Evolutionary conservation across 176 grass and related monocot species (phyloP).

Genomic region (Neostapfia colusana): DNA sequence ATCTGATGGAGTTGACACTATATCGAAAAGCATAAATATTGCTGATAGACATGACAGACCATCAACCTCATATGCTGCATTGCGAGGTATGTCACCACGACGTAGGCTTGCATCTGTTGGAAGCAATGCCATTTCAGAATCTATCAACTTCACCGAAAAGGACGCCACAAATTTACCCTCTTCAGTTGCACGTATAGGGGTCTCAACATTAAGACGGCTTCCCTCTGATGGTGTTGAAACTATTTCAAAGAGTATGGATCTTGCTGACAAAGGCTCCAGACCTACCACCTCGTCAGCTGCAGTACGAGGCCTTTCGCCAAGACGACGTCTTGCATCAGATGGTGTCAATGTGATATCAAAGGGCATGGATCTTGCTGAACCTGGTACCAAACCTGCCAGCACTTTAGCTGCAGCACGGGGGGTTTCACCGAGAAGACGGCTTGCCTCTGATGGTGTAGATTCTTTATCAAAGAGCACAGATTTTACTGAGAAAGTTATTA

Average conservation of each 20-base stretch:
- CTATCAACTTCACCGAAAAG: conserved; percentile 41
- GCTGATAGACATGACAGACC: conserved; percentile 45
- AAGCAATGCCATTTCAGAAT: conserved; percentile 37
- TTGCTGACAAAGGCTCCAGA: conserved; percentile 35
- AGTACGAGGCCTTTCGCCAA: conserved; percentile 43
- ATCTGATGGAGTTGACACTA: conserved; percentile 32
- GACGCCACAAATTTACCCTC: conserved; percentile 30
- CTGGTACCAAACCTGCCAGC: conserved; percentile 19
- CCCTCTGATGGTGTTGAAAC: conserved; percentile 39
- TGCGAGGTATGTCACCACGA: conserved; percentile 46
- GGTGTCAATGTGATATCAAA: conserved; percentile 37
- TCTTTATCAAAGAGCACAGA: conserved; percentile 21
- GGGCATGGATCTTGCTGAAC: conserved; percentile 34
- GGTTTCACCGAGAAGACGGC: conserved; percentile 37
- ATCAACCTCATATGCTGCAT: conserved; percentile 46
- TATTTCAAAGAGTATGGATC: conserved; percentile 36
- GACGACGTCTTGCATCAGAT: conserved; percentile 48
- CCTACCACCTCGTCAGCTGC: conserved; percentile 33
- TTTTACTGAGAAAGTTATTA: conserved; percentile 26
- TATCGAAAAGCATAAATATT: conserved; percentile 31
- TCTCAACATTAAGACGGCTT: conserved; percentile 33
- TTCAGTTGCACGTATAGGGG: conserved; percentile 39
- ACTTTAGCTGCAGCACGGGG: conserved; percentile 19
- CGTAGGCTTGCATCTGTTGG: conserved; percentile 43
- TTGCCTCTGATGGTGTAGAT: conserved; percentile 12